These are phyloP conservation scores for Cetradonia linearis DNA, from an alignment of 495 filamentous ascomycete species.

Conservation along the genomic window DNA sequence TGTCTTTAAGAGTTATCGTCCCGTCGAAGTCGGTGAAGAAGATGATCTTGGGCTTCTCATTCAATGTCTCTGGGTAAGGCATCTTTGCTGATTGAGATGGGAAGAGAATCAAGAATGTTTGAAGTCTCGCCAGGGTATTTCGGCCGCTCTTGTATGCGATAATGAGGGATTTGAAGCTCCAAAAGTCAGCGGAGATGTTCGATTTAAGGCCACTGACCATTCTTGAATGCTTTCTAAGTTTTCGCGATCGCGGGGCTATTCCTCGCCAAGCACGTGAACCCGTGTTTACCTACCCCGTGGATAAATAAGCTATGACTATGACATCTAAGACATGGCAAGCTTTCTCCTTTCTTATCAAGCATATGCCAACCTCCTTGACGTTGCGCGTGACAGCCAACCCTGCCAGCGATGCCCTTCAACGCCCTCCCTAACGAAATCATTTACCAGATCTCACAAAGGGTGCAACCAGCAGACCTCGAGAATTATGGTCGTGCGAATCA, in stretches of 20 bases:
- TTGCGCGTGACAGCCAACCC: background rate
- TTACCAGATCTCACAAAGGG: conserved; percentile 18
- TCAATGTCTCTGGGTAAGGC: conserved; percentile 34
- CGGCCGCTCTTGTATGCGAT: background rate
- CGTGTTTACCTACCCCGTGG: background rate
- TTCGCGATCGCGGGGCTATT: conserved; percentile 5
- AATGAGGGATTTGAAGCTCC: background rate
- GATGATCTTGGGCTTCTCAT: conserved; percentile 68
- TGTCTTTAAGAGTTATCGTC: conserved; percentile 83
- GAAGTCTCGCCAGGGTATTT: background rate
- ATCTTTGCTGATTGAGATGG: conserved; percentile 12
- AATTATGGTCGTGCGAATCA: conserved; percentile 14
- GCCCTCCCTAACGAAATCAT: conserved; percentile 19
- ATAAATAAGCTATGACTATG: conserved; percentile 4
- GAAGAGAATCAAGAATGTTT: background rate
- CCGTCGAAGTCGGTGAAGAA: conserved; percentile 99
- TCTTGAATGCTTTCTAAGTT: background rate
- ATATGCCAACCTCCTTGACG: background rate
- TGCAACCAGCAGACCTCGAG: conserved; percentile 19
- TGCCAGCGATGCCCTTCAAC: conserved; percentile 16
- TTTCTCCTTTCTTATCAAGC: background rate
- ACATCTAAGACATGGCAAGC: conserved; percentile 1
- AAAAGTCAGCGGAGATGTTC: background rate
- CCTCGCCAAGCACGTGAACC: conserved; percentile 5
- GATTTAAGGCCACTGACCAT: background rate